A percentile compares a stretch with the other conserved stretches of the same genome.
These are phyloP conservation scores for Astraeus odoratus DNA, from an alignment of 768 basidiomycete species.

Conservation along the genomic window DNA sequence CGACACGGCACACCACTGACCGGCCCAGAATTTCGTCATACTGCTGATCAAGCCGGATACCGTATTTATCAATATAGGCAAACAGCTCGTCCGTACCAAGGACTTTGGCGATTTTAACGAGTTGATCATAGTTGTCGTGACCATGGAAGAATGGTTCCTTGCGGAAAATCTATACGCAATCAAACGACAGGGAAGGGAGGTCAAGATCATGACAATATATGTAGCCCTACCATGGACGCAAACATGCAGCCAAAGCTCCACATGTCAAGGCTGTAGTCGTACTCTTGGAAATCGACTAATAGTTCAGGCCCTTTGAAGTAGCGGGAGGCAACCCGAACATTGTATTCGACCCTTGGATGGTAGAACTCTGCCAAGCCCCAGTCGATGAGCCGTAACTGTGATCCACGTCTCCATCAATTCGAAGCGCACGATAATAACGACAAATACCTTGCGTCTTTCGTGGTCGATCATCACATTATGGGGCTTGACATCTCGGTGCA, in stretches of 20 bases:
- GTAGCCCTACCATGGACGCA: constrained; percentile 80
- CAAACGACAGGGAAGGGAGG: neutral
- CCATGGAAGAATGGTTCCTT: constrained; percentile 99
- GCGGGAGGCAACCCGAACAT: constrained; percentile 92
- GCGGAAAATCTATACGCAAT: constrained; percentile 75
- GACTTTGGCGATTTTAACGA: constrained; percentile 97
- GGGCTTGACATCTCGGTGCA: constrained; percentile 98
- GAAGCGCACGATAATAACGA: constrained; percentile 5
- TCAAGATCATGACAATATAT: neutral
- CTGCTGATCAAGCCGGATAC: constrained; percentile 91
- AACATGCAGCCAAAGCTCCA: constrained; percentile 99
- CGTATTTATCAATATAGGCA: constrained; percentile 89
- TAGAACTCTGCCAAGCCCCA: constrained; percentile 99
- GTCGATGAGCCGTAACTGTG: constrained; percentile 89
- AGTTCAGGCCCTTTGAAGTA: constrained; percentile 99
- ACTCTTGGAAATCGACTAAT: constrained; percentile 96
- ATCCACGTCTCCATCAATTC: constrained; percentile 9
- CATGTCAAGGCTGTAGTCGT: constrained; percentile 97
- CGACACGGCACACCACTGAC: constrained; percentile 33
- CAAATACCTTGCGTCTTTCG: constrained; percentile 80
- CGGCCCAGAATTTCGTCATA: constrained; percentile 93
- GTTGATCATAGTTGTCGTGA: constrained; percentile 97
- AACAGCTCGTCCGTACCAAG: constrained; percentile 94
- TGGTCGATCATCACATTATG: constrained; percentile 99
- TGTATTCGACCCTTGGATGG: constrained; percentile 96